Conservation (phyloP, 129 eudicot genomes). For the Helichrysum umbraculigerum region DNA sequence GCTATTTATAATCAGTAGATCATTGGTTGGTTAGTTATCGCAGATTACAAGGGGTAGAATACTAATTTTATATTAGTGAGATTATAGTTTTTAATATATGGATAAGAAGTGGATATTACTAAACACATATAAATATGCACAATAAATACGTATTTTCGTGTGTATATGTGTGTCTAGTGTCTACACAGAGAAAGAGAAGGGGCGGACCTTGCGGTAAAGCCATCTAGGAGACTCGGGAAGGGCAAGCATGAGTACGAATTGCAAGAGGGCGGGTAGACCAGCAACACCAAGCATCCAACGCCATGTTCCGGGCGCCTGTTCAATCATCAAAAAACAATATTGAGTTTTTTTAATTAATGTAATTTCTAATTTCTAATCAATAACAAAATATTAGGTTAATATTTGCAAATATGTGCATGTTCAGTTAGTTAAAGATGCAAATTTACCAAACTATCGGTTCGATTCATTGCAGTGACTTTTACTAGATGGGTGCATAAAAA, state of each 20-base stretch:
- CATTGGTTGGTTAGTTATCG: background rate
- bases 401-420: background rate
- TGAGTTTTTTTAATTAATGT: background rate
- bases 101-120: no score
- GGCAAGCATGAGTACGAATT: conserved; percentile 47
- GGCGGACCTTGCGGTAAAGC: conserved; percentile 59
- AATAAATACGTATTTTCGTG: background rate
- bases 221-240: conserved; percentile 76
- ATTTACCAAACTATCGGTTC: background rate
- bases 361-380: no score
- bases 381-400: no score
- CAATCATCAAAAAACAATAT: background rate
- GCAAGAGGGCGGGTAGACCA: conserved; percentile 65
- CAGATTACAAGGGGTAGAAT: background rate
- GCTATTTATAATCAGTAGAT: no score
- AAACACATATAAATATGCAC: no score
- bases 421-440: background rate
- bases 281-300: conserved; percentile 74
- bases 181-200: background rate
- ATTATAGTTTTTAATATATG: no score
- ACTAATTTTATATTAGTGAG: background rate
- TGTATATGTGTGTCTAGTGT: no score
- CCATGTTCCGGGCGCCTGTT: conserved; percentile 64
- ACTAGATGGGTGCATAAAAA: background rate
- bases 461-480: conserved; percentile 2